Conservation (phyloP, 2,329 filamentous ascomycete species). For the Colletotrichum somersetense region DNA sequence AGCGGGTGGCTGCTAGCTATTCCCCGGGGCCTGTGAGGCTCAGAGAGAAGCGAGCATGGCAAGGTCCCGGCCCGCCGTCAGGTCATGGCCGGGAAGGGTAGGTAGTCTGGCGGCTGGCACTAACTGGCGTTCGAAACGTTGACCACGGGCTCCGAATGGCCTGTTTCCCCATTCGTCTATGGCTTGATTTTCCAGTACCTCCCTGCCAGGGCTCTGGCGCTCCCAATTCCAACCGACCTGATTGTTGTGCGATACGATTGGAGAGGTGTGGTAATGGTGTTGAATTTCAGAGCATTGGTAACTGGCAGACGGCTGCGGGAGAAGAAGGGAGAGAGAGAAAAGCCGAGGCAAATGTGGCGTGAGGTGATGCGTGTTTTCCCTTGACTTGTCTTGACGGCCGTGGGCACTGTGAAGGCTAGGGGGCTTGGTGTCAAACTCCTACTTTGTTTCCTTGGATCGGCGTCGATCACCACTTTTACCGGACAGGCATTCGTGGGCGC, state of each 20-base stretch:
- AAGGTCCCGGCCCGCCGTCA: slow-evolving; percentile 14
- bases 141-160: slow-evolving; percentile 11
- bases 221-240: slow-evolving; percentile 18
- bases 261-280: slow-evolving; percentile 2
- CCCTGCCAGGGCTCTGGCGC: slow-evolving; percentile 3
- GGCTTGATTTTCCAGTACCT: neutral
- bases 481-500: slow-evolving; percentile 1
- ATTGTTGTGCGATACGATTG: neutral
- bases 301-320: slow-evolving; percentile 4
- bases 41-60: neutral
- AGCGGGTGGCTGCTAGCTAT: slow-evolving; percentile 18
- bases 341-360: slow-evolving; percentile 18
- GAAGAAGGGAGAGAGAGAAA: neutral
- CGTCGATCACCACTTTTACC: slow-evolving; percentile 23
- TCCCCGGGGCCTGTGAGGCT: neutral
- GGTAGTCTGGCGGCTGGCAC: neutral
- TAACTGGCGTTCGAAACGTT: neutral
- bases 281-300: no score
- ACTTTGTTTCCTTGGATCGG: slow-evolving; percentile 11
- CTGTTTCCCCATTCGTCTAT: slow-evolving; percentile 15
- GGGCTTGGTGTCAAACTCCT: slow-evolving; percentile 12
- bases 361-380: slow-evolving; percentile 11
- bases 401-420: neutral
- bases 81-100: neutral
- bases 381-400: slow-evolving; percentile 1